phyloP scores from a whole-genome alignment of 306 rosid genomes.

The Quercus bicolor region DNA sequence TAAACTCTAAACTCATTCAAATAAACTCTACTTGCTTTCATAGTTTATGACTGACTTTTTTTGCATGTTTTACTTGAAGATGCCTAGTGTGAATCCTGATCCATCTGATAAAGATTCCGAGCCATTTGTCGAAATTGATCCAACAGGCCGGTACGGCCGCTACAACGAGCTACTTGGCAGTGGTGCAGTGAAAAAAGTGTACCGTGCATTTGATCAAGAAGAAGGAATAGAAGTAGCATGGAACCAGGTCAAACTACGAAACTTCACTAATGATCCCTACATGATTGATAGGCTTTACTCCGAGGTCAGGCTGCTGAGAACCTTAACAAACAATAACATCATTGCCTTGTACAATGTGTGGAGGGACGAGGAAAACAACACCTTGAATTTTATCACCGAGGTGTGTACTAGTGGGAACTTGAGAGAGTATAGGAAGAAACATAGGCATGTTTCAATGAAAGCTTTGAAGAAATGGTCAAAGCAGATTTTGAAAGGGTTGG shows the following conservation, averaged over 20 bases:
- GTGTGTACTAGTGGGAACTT: conserved; percentile 86
- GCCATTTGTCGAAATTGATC: conserved; percentile 64
- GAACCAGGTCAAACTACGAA: conserved; percentile 84
- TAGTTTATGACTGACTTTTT: not conserved
- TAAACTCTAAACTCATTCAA: not conserved
- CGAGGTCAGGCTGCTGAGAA: conserved; percentile 65
- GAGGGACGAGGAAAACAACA: conserved; percentile 43
- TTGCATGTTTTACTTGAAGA: conserved; percentile 34
- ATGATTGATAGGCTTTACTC: conserved; percentile 78
- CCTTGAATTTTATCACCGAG: conserved; percentile 81
- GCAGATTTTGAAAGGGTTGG: conserved; percentile 73
- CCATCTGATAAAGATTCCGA: conserved; percentile 54
- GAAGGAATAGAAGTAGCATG: conserved; percentile 94
- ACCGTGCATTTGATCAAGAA: conserved; percentile 86
- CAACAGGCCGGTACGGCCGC: conserved; percentile 67
- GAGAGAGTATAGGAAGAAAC: conserved; percentile 88
- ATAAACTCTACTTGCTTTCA: not conserved
- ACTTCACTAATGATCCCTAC: conserved; percentile 56
- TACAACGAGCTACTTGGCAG: conserved; percentile 65
- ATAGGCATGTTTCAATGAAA: conserved; percentile 71
- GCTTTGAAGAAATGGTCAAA: conserved; percentile 88
- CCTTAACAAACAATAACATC: conserved; percentile 57
- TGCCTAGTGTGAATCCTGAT: conserved; percentile 45
- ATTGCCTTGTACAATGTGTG: conserved; percentile 66
- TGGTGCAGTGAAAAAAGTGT: conserved; percentile 88